Percentiles rank a stretch among this genome's conserved stretches.
Conservation (phyloP, 352 stramenopile genomes). For the Globisporangium polare region DNA sequence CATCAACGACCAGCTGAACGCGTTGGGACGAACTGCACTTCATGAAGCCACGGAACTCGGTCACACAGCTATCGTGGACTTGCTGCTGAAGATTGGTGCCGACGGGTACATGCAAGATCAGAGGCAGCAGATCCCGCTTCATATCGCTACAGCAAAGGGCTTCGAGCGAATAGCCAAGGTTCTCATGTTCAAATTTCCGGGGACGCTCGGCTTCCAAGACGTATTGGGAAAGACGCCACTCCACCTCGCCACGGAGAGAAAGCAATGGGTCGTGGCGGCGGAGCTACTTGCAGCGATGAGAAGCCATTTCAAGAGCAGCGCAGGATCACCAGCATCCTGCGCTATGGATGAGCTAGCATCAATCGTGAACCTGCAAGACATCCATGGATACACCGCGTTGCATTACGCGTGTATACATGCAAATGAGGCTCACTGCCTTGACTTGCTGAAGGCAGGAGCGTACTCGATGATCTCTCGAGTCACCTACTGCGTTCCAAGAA, state of each 20-base stretch:
- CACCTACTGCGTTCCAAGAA: constrained; percentile 17
- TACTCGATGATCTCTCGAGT: constrained; percentile 22
- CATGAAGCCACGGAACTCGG: constrained; percentile 61
- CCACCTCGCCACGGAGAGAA: constrained; percentile 38
- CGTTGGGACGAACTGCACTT: constrained; percentile 38
- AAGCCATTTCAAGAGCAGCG: neutral
- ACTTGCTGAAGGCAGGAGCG: constrained; percentile 30
- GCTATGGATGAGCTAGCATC: neutral
- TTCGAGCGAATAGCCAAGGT: constrained; percentile 48
- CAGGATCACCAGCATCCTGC: constrained; percentile 3
- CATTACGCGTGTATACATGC: constrained; percentile 49
- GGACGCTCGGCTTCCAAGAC: constrained; percentile 31
- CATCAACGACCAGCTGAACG: constrained; percentile 42
- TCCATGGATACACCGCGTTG: constrained; percentile 47
- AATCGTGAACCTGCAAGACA: constrained; percentile 30
- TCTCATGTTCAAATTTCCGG: constrained; percentile 38
- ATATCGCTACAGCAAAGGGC: constrained; percentile 43
- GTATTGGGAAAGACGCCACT: constrained; percentile 39
- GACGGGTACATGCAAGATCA: constrained; percentile 55
- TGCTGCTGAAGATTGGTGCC: constrained; percentile 52
- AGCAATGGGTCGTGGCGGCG: constrained; percentile 28
- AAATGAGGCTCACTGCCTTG: constrained; percentile 23
- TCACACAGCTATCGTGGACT: constrained; percentile 49
- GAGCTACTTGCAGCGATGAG: constrained; percentile 26
- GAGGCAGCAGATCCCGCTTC: constrained; percentile 34